A percentile compares a stretch with the other conserved stretches of the same genome.
Evolutionary conservation across 768 basidiomycete species (phyloP).

Genomic region (Hypsizygus marmoreus): DNA sequence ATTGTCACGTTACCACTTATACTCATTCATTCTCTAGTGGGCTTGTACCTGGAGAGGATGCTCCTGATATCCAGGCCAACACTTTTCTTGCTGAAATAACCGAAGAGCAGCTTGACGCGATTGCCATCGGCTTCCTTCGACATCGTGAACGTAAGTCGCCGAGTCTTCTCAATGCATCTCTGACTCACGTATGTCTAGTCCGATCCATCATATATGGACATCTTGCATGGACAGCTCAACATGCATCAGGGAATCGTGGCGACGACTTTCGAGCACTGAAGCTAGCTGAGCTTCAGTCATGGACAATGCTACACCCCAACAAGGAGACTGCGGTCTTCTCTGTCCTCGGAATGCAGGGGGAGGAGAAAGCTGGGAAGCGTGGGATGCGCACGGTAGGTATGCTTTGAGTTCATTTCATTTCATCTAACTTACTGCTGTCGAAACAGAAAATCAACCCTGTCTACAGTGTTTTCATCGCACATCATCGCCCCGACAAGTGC

Average conservation of each 20-base stretch:
- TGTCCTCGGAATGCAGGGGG: slow-evolving; percentile 28
- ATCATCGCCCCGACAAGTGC: slow-evolving; percentile 23
- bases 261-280: slow-evolving; percentile 28
- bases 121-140: slow-evolving; percentile 25
- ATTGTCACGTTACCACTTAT: neutral
- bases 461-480: slow-evolving; percentile 29
- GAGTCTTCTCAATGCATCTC: neutral
- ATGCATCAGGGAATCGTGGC: slow-evolving; percentile 32
- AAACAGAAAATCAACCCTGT: slow-evolving; percentile 32
- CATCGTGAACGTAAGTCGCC: slow-evolving; percentile 27
- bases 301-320: slow-evolving; percentile 25
- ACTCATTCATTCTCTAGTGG: slow-evolving; percentile 12
- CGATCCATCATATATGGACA: slow-evolving; percentile 24
- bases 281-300: slow-evolving; percentile 29
- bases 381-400: slow-evolving; percentile 25
- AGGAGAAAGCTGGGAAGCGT: slow-evolving; percentile 25
- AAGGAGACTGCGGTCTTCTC: slow-evolving; percentile 15
- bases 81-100: slow-evolving; percentile 30
- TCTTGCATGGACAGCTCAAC: slow-evolving; percentile 27
- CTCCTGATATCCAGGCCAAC: slow-evolving; percentile 31
- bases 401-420: no score
- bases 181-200: slow-evolving; percentile 14
- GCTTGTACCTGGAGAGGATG: slow-evolving; percentile 28
- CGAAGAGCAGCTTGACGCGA: slow-evolving; percentile 22
- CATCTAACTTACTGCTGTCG: no score